Conservation (phyloP, 2,329 filamentous ascomycete genomes). For the Neonectria faginata region DNA sequence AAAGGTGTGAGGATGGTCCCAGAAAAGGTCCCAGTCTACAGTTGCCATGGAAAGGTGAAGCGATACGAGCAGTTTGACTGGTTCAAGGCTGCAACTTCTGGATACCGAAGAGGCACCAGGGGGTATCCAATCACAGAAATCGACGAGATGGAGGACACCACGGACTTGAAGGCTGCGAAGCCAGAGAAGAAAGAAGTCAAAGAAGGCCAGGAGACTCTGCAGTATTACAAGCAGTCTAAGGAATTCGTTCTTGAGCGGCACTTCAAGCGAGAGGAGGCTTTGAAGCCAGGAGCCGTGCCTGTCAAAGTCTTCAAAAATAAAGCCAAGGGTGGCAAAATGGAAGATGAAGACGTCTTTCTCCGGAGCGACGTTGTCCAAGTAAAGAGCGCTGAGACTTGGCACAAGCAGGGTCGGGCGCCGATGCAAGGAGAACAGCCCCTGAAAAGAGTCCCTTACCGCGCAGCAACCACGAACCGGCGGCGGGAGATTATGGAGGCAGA, state of each 20-base stretch:
- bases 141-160: slow-evolving; percentile 83
- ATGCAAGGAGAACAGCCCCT: slow-evolving; percentile 77
- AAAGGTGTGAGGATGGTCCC: slow-evolving; percentile 83
- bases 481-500: slow-evolving; percentile 90
- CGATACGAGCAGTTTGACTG: slow-evolving; percentile 85
- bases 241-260: slow-evolving; percentile 90
- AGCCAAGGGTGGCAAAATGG: slow-evolving; percentile 78
- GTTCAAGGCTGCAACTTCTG: slow-evolving; percentile 84
- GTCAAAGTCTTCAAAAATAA: slow-evolving; percentile 81
- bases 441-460: slow-evolving; percentile 90
- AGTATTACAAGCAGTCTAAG: slow-evolving; percentile 87
- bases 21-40: slow-evolving; percentile 85
- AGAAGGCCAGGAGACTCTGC: slow-evolving; percentile 83
- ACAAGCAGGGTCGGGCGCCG: slow-evolving; percentile 90
- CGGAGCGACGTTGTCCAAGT: slow-evolving; percentile 85
- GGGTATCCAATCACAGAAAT: slow-evolving; percentile 71
- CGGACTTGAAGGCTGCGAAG: slow-evolving; percentile 79
- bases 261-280: slow-evolving; percentile 89
- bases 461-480: slow-evolving; percentile 87
- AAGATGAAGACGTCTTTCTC: slow-evolving; percentile 83
- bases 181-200: slow-evolving; percentile 79
- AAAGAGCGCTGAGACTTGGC: slow-evolving; percentile 96
- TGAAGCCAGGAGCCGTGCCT: slow-evolving; percentile 74
- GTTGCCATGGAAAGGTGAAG: slow-evolving; percentile 80
- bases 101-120: slow-evolving; percentile 69